Conservation (phyloP, 345 rosid genomes). For the Raphanus raphanistrum region DNA sequence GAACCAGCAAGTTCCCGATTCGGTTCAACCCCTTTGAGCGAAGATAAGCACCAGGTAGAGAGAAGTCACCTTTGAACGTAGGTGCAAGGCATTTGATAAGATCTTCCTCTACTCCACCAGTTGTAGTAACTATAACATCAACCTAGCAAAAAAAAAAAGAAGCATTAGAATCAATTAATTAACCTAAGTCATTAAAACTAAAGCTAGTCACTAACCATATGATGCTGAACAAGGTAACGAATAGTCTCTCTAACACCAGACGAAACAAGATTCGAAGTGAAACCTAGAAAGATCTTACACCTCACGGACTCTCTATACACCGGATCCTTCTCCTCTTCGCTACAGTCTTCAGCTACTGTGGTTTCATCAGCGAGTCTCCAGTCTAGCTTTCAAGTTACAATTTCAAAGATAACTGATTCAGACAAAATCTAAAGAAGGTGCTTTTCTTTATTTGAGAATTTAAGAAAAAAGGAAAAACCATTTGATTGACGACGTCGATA, state of each 20-base stretch:
- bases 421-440: not conserved
- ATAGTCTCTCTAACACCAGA: slow-evolving; percentile 85
- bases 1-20: slow-evolving; percentile 88
- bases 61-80: slow-evolving; percentile 85
- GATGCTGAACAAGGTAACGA: slow-evolving; percentile 87
- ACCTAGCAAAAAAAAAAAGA: slow-evolving; percentile 50
- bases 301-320: slow-evolving; percentile 63
- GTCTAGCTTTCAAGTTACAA: slow-evolving; percentile 78
- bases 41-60: slow-evolving; percentile 68
- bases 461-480: slow-evolving; percentile 38
- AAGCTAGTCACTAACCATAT: slow-evolving; percentile 54
- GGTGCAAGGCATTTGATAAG: slow-evolving; percentile 95
- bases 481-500: slow-evolving; percentile 68
- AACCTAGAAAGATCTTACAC: slow-evolving; percentile 91
- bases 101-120: slow-evolving; percentile 99
- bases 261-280: slow-evolving; percentile 92
- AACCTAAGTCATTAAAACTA: not conserved
- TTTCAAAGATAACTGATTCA: slow-evolving; percentile 16
- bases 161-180: not conserved
- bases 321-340: slow-evolving; percentile 67
- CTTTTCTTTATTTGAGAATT: not conserved
- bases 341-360: slow-evolving; percentile 57
- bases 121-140: slow-evolving; percentile 88
- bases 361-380: slow-evolving; percentile 87
- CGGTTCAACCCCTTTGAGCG: slow-evolving; percentile 89